phyloP scores from a whole-genome alignment of 345 rosid genomes.

The Lepidium didymum region DNA sequence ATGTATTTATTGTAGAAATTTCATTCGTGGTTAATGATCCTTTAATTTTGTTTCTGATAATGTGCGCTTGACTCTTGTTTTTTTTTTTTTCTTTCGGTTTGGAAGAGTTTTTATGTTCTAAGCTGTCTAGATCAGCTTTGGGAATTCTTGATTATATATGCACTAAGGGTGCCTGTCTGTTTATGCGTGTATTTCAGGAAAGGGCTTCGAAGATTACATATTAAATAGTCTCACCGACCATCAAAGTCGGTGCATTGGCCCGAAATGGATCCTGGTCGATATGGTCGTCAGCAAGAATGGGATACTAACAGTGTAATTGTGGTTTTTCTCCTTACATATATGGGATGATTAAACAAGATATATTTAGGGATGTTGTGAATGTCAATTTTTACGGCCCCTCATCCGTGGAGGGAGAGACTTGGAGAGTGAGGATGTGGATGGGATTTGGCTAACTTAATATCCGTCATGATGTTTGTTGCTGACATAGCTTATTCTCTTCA shows the following conservation, averaged over 20 bases:
- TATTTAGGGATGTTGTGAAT: conserved; percentile 62
- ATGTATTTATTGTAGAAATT: not conserved
- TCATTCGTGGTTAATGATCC: not conserved
- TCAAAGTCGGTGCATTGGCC: conserved; percentile 36
- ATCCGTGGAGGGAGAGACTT: conserved; percentile 64
- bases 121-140: conserved; percentile 30
- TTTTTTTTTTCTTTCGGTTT: not conserved
- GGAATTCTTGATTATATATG: conserved; percentile 38
- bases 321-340: conserved; percentile 96
- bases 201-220: conserved; percentile 41
- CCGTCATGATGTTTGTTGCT: conserved; percentile 86
- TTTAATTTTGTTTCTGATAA: not conserved
- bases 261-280: conserved; percentile 85
- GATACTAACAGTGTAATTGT: conserved; percentile 99
- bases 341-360: conserved; percentile 73
- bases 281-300: conserved; percentile 90
- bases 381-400: conserved; percentile 63
- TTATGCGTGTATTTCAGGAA: conserved; percentile 72
- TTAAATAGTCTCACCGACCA: conserved; percentile 34
- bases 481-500: conserved; percentile 97
- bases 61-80: not conserved
- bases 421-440: conserved; percentile 86
- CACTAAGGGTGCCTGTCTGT: conserved; percentile 47
- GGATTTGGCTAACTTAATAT: conserved; percentile 81
- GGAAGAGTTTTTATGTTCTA: not conserved